Conservation (phyloP, 495 filamentous ascomycete species). For the Annulohypoxylon stygium region DNA sequence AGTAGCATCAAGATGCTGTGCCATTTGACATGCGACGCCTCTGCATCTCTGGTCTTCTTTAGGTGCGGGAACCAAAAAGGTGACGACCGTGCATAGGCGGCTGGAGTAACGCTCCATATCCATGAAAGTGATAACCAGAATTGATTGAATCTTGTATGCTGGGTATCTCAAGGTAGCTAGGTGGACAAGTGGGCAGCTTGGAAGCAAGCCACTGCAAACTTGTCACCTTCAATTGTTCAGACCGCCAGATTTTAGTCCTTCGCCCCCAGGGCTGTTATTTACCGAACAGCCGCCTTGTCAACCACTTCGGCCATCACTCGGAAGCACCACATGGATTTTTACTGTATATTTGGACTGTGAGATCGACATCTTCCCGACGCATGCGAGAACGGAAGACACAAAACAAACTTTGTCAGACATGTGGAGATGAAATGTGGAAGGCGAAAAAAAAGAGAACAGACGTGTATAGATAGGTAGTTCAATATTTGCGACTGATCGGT, state of each 20-base stretch:
- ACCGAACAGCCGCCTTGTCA: conserved; percentile 14
- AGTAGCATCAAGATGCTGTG: conserved; percentile 40
- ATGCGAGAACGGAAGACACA: conserved; percentile 6
- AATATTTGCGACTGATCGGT: neutral
- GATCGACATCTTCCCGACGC: conserved; percentile 34
- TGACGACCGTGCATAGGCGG: conserved; percentile 36
- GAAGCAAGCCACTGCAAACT: conserved; percentile 18
- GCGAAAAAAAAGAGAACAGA: conserved; percentile 12
- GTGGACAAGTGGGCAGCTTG: conserved; percentile 13
- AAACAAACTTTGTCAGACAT: conserved; percentile 17
- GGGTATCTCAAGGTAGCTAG: neutral
- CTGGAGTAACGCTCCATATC: conserved; percentile 5
- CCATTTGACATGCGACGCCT: conserved; percentile 38
- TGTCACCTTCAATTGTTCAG: conserved; percentile 14
- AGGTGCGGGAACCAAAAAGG: conserved; percentile 30
- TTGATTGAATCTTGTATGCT: conserved; percentile 17
- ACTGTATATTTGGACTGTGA: conserved; percentile 23
- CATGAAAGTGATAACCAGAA: conserved; percentile 6
- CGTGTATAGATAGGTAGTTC: neutral
- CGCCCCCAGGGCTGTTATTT: conserved; percentile 14
- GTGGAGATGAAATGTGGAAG: conserved; percentile 30
- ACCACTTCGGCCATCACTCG: conserved; percentile 44
- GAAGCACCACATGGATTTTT: conserved; percentile 18
- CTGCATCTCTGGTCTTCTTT: conserved; percentile 14
- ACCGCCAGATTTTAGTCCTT: conserved; percentile 31